A percentile compares a stretch with the other conserved stretches of the same genome.
These are phyloP conservation scores for Limtongozyma cylindracea DNA, from an alignment of 805 yeast species.

Conservation along the genomic window DNA sequence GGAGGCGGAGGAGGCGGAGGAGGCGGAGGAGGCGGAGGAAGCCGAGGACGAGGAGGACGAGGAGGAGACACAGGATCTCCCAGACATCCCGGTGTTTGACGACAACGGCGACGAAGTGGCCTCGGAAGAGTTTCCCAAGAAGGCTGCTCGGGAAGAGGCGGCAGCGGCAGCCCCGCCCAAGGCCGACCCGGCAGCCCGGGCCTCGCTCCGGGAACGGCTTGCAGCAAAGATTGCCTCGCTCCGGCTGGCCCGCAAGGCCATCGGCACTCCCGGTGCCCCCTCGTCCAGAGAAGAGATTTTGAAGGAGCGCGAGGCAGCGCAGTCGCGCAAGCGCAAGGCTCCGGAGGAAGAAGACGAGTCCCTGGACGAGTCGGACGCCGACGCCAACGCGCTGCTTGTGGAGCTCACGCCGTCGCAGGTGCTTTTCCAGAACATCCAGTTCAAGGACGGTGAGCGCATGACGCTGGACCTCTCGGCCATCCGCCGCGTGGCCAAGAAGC, in stretches of 20 bases:
- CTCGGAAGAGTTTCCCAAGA: too few species aligned
- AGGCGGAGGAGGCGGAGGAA: conserved; percentile 2
- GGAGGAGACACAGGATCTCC: conserved; percentile 4
- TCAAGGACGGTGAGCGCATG: conserved; percentile 58
- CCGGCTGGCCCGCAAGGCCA: conserved; percentile 73
- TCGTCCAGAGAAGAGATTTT: conserved; percentile 72
- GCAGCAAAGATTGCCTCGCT: conserved; percentile 44
- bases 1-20: neutral
- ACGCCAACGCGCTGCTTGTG: too few species aligned
- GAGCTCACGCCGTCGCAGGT: conserved; percentile 8
- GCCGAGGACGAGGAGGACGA: conserved; percentile 1
- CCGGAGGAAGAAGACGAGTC: conserved; percentile 14
- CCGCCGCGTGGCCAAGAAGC: conserved; percentile 20
- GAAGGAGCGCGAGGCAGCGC: conserved; percentile 28
- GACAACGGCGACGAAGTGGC: too few species aligned
- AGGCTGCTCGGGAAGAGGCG: too few species aligned
- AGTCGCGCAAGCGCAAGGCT: conserved; percentile 13
- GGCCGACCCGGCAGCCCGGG: too few species aligned
- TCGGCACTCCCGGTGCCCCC: conserved; percentile 59
- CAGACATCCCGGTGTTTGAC: conserved; percentile 22
- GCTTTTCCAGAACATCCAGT: conserved; percentile 60
- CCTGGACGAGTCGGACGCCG: conserved; percentile 8
- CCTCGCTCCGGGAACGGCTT: too few species aligned
- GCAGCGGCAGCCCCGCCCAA: too few species aligned
- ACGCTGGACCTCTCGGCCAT: conserved; percentile 43